Conservation (phyloP, 805 yeast species). For the Wickerhamomyces silvicola region DNA sequence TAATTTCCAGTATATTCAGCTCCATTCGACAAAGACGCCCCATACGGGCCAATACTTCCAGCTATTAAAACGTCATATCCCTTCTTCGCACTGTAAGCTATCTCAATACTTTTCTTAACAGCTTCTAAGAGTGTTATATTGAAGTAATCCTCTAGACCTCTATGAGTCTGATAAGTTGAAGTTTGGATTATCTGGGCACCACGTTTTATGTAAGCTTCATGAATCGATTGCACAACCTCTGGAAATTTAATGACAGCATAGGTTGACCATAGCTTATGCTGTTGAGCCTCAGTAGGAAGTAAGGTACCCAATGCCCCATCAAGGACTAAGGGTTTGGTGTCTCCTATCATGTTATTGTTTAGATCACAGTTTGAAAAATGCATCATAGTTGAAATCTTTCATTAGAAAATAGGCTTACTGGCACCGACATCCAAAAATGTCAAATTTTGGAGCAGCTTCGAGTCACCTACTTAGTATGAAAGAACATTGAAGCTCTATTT, state of each 20-base stretch:
- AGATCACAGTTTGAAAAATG: too few species aligned
- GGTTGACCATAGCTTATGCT: constrained; percentile 53
- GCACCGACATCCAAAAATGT: too few species aligned
- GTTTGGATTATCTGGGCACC: constrained; percentile 52
- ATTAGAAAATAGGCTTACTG: too few species aligned
- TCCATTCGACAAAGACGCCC: constrained; percentile 61
- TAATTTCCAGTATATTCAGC: constrained; percentile 73
- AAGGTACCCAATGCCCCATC: constrained; percentile 21
- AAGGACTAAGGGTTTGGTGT: constrained; percentile 12
- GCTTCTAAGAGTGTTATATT: constrained; percentile 4
- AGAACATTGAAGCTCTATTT: too few species aligned
- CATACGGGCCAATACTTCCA: constrained; percentile 76
- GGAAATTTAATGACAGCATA: constrained; percentile 39
- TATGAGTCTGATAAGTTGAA: constrained; percentile 48
- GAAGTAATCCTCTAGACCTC: constrained; percentile 24
- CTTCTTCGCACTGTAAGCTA: constrained; percentile 8
- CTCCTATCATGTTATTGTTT: too few species aligned
- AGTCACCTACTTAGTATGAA: too few species aligned
- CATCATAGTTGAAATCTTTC: too few species aligned
- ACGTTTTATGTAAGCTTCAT: constrained; percentile 40
- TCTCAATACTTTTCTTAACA: constrained; percentile 10
- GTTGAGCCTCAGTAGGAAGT: constrained; percentile 14
- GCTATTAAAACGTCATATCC: constrained; percentile 29
- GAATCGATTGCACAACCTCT: constrained; percentile 37
- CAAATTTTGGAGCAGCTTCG: too few species aligned